Percentiles rank a stretch among this genome's conserved stretches.
These are phyloP conservation scores for Passiflora organensis DNA, from an alignment of 345 rosid genomes.

Conservation along the genomic window DNA sequence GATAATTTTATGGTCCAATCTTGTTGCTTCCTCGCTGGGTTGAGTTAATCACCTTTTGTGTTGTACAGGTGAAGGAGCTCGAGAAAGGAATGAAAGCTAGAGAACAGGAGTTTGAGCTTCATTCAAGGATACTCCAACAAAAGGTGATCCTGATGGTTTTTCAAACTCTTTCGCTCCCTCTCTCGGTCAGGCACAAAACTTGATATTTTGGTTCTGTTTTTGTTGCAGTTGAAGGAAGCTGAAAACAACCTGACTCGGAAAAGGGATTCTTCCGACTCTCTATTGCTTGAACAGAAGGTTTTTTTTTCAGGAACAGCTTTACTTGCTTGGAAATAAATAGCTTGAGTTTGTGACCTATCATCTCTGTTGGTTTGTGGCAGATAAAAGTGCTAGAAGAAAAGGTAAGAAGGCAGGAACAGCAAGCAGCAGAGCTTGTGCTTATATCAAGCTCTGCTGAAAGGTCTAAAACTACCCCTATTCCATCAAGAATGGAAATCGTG, in stretches of 20 bases:
- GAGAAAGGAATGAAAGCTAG: slow-evolving; percentile 30
- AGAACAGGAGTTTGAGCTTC: slow-evolving; percentile 22
- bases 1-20: not conserved
- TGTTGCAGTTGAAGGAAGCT: slow-evolving; percentile 15
- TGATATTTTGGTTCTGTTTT: not conserved
- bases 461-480: no score
- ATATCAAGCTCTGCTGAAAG: slow-evolving; percentile 15
- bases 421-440: not conserved
- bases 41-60: not conserved
- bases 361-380: slow-evolving; percentile 14
- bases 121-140: slow-evolving; percentile 25
- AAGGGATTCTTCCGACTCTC: not conserved
- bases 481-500: slow-evolving; percentile 19
- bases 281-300: slow-evolving; percentile 25
- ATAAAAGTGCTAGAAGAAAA: slow-evolving; percentile 28
- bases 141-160: slow-evolving; percentile 22
- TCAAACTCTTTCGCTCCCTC: not conserved
- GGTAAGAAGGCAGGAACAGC: slow-evolving; percentile 12
- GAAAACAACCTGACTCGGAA: slow-evolving; percentile 13
- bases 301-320: not conserved
- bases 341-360: not conserved
- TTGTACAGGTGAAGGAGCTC: slow-evolving; percentile 27
- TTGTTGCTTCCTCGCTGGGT: not conserved
- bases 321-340: not conserved
- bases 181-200: not conserved